phyloP scores from a whole-genome alignment of 208 protist species.

The Entamoeba histolytica region DNA sequence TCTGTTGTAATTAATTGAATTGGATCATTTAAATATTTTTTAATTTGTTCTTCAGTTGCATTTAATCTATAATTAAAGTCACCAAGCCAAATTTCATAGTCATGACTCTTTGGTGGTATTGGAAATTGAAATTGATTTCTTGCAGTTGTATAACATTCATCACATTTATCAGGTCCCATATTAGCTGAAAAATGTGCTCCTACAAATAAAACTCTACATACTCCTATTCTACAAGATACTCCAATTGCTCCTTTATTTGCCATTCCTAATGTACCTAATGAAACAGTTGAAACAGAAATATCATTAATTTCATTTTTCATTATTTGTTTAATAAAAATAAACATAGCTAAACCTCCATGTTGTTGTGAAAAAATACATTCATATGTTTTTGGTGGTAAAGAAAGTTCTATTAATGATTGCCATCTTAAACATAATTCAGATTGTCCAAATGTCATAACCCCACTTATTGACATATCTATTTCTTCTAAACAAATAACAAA shows the following conservation, averaged over 20 bases:
- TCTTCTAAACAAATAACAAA: not conserved
- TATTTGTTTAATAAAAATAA: not conserved
- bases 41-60: not conserved
- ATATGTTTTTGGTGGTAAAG: not conserved
- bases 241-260: not conserved
- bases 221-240: not conserved
- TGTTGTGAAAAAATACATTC: not conserved
- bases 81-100: not conserved
- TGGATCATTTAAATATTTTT: not conserved
- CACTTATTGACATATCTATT: not conserved
- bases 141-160: not conserved
- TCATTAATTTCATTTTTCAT: not conserved
- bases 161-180: not conserved
- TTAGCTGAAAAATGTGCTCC: not conserved
- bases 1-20: not conserved
- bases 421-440: not conserved
- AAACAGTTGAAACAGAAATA: not conserved
- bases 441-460: not conserved
- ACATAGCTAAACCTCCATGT: not conserved
- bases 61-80: not conserved
- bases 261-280: not conserved
- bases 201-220: not conserved
- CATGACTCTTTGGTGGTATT: not conserved
- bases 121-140: not conserved
- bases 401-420: not conserved